Evolutionary conservation across 164 flowering plant genomes (phyloP), one percentile per base, ranked within the genome.

Genomic region (Stephania japonica): DNA sequence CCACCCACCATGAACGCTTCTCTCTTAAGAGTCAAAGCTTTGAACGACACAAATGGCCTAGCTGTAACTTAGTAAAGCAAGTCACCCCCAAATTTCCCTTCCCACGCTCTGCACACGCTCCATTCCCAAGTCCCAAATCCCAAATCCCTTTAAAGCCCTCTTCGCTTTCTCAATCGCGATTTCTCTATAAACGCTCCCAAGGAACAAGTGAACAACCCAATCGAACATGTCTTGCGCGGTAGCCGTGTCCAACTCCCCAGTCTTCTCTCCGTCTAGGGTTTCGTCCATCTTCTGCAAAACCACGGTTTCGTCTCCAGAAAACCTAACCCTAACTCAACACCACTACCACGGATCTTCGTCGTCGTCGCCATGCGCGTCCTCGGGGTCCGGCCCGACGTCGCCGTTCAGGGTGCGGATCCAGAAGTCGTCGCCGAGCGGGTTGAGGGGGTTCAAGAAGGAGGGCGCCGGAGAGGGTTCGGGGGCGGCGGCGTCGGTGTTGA

Each of bases 381-480:
- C 26, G 70, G 38, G 68, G 18, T 10, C 42, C 21, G 32, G 41
- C 0, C 65, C 75, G 5, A 50, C 78, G 14, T 70, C 76, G 21
- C 68, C 80, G 19, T 80, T 85, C 80, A 59, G 86, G 42, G 42
- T 86, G 11, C 77, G 87, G 13, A 68, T 80, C 11, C 87, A 80
- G 74, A 86, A 83, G 44, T 83, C 86, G 44, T 83, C 86, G 6
- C 77, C 79, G 0, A 64, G 78, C 66, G 87, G 84, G 24, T 53
- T 84, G 32, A 56, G 81, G 72, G 62, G 73, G 43, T 72, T 67
- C 7, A 78, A 43, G 42, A 73, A 65, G 21, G 80, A 70, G 24
- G 69, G 23, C 2, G 53, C 23, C 24, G 70, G 18, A 10, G 62
- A 27, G 53, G 69, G 23, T 11, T 44, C 14, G 4, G 50, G 38